Base-by-base conservation (phyloP, 805 yeast genomes). In the Cyberlindnera nakhonratchasimensis region DNA sequence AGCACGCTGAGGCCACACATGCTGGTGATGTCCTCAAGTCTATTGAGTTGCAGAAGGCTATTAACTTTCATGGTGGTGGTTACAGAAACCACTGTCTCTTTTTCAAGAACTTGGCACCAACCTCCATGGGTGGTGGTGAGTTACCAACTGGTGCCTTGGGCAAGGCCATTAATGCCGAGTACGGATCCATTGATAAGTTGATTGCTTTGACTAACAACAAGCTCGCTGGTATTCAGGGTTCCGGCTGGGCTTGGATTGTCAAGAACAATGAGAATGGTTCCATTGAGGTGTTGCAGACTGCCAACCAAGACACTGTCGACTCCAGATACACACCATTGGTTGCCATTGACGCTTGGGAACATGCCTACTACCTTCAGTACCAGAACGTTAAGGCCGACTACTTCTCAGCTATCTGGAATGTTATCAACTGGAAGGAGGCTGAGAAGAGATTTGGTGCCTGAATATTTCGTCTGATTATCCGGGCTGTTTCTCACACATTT, bases 281-380 rank as follows among this genome's bases (percentile, higher is more conserved):
- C 37, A 63, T 88, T 54, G 95, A 86, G 51, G 83, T 88, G 42
- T 82, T 86, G 42, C 85, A 86, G 64, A 84, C 86, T 53, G 71
- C 79, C 54, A 88, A 88, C 74, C 96, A 88, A 69, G 96, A 88
- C 67, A 85, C 93, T 14, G 88, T 85, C 37, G 86, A 86, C 37
- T 63, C 77, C 9, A 55, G 53, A 25, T 73, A 78, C 63, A 70
- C 76, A 35, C 95, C 96, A 34, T 68, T 89, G 57, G 75, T 89
- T 43, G 96, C 96, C 41, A 85, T 88, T 61, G 96, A 88, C 58
- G 95, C 96, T 47, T 88, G 96, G 96, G 96, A 88, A 69, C 96
- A 88, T 62, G 96, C 96, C 42, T 88, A 88, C 75, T 88, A 88
- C 75, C 74, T 89, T 67, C 96, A 88, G 68, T 88, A 88, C 74